phyloP scores from a whole-genome alignment of 2,329 filamentous ascomycete species.

The Colletotrichum melonis region DNA sequence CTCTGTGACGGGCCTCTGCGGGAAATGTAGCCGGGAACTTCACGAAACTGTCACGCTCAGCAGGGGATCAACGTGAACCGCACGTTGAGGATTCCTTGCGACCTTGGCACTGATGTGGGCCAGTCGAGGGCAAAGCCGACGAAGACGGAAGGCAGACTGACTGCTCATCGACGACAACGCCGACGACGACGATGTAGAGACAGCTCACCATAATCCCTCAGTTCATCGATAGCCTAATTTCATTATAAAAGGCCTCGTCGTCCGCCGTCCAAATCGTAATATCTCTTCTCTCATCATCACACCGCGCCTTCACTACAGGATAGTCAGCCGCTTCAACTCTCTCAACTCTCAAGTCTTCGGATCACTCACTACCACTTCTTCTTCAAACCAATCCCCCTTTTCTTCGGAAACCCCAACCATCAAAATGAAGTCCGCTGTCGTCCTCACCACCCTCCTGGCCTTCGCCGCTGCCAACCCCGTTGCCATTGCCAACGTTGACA shows the following conservation, averaged over 20 bases:
- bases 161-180: background rate
- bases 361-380: slow-evolving; percentile 1
- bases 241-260: slow-evolving; percentile 28
- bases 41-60: background rate
- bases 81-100: slow-evolving; percentile 9
- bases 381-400: background rate
- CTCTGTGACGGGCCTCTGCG: background rate
- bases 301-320: slow-evolving; percentile 24
- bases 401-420: background rate
- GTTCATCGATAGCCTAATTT: background rate
- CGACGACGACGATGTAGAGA: background rate
- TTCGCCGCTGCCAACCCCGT: slow-evolving; percentile 22
- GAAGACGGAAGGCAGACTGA: slow-evolving; percentile 13
- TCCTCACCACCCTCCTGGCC: slow-evolving; percentile 22
- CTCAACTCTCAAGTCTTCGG: slow-evolving; percentile 19
- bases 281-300: slow-evolving; percentile 18
- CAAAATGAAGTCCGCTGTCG: slow-evolving; percentile 34
- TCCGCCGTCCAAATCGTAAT: background rate
- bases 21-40: slow-evolving; percentile 12
- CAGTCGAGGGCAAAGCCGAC: background rate
- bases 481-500: slow-evolving; percentile 10
- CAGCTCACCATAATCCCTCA: background rate
- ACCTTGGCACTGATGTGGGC: slow-evolving; percentile 3
- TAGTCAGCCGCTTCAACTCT: slow-evolving; percentile 31
- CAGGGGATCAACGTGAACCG: slow-evolving; percentile 3